Base-by-base conservation (phyloP, 169 alveolate genomes). In the Plasmodium relictum region DNA sequence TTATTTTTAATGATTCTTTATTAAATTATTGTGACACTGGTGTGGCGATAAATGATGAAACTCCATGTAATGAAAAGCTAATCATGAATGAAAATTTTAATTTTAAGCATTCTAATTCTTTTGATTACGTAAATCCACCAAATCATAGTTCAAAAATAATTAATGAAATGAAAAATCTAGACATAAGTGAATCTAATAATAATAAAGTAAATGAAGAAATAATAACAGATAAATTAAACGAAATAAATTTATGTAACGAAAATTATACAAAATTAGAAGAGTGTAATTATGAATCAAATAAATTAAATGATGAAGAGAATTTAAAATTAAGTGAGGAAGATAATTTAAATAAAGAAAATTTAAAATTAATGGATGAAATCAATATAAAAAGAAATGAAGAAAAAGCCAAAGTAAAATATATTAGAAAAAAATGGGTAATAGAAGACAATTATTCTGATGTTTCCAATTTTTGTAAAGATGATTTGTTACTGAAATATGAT, bases 401-500 rank as follows among this genome's bases (percentile, higher is more conserved):
- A 18, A 85, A 85, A 24, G 20, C 65, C 3, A 86, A 59, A 18
- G 68, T 61, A 50, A 86, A 86, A 52, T 86, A 86, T 31, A 86
- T 86, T 39, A 58, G 96, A 56, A 94, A 92, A 54, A 92, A 92
- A 76, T 94, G 96, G 96, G 93, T 94, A 41, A 88, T 94, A 6
- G 94, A 92, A 39, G 96, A 94, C 63, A 92, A 80, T 66, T 76
- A 48, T 18, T 86, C 92, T 8, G 92, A 86, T 31, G 87, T 86
- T 2, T 44, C 92, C 0, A 52, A 69, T 12, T 86, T 86, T 66
- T 22, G 59, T 50, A 73, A 88, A 20, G 54, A 85, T 37, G 95
- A 91, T 50, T 94, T 93, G 63, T 96, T 98, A 0, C 66, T 97
- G 31, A 94, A 92, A 65, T 98, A 95, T 78, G 97, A 98, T 5